phyloP scores from a whole-genome alignment of 2,329 filamentous ascomycete species.

The Incumbomyces lentus region DNA sequence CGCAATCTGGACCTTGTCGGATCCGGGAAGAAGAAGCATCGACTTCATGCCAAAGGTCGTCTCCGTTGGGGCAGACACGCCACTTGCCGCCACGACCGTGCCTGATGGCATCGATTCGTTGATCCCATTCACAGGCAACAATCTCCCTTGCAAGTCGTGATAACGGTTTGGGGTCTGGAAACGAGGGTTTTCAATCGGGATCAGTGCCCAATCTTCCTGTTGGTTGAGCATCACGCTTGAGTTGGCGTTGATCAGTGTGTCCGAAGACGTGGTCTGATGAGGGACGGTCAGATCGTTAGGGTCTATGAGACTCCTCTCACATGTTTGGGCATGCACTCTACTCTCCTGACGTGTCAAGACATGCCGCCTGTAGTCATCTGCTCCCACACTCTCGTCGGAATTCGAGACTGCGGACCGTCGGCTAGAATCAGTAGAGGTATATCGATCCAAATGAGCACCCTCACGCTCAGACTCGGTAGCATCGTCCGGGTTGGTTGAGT shows the following conservation, averaged over 20 bases:
- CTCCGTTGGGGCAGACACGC: neutral
- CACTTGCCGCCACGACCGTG: neutral
- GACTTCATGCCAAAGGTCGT: neutral
- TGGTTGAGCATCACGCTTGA: constrained; percentile 1
- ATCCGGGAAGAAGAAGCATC: neutral
- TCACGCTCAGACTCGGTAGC: neutral
- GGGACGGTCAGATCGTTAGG: neutral
- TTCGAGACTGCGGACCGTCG: neutral
- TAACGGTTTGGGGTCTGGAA: neutral
- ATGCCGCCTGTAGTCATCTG: neutral
- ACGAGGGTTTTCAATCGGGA: constrained; percentile 1
- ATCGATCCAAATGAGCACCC: neutral
- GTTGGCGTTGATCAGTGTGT: neutral
- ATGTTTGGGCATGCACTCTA: neutral
- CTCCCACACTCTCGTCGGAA: neutral
- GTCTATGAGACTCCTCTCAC: neutral
- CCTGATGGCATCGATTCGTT: neutral
- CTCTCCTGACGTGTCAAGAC: neutral
- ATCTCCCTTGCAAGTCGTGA: neutral
- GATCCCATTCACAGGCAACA: neutral
- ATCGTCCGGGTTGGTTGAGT: neutral
- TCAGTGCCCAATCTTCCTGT: constrained; percentile 1
- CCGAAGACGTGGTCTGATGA: neutral
- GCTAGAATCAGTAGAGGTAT: neutral
- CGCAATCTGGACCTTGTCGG: neutral